phyloP scores from a whole-genome alignment of 345 rosid species.

The Salix exigua region DNA sequence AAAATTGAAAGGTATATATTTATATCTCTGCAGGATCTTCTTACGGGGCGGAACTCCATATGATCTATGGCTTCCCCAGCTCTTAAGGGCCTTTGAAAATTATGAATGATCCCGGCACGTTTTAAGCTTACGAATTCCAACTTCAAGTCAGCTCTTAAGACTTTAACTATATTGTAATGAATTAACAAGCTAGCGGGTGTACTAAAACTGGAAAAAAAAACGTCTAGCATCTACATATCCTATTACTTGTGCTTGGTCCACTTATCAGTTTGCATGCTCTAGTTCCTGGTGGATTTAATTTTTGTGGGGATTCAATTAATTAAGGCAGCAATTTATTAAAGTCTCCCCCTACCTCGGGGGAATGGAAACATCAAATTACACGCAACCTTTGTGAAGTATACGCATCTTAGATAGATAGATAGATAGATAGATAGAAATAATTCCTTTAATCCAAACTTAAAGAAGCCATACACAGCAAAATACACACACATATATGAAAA shows the following conservation, averaged over 20 bases:
- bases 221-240: background rate
- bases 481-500: no score
- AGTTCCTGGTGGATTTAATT: background rate
- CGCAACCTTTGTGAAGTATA: background rate
- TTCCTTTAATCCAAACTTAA: background rate
- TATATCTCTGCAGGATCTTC: no score
- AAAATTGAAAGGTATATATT: no score
- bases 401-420: no score
- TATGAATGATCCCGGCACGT: background rate
- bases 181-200: background rate
- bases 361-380: slow-evolving; percentile 16
- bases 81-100: no score
- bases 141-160: no score
- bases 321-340: slow-evolving; percentile 2
- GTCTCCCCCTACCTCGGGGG: background rate
- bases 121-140: no score
- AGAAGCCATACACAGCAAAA: no score
- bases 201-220: background rate
- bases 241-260: background rate
- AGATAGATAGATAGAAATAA: no score
- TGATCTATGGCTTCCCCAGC: no score
- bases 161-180: background rate
- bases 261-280: background rate
- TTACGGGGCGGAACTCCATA: no score
- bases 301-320: background rate